Evolutionary conservation across 257 asterid genomes (phyloP).

Genomic region (Scutellaria barbata): DNA sequence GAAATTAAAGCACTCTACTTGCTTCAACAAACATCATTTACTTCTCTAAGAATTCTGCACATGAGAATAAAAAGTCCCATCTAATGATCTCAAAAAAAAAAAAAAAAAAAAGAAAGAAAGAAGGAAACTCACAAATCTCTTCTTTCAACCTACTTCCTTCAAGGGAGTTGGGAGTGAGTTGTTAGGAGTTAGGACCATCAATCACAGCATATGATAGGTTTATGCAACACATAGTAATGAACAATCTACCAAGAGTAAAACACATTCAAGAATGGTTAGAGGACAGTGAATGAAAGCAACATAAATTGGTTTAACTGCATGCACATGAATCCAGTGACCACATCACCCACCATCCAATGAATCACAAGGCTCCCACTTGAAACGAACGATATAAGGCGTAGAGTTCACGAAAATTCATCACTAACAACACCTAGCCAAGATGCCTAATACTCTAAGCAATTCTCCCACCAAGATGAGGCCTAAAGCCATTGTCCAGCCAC

Average conservation of each 20-base stretch:
- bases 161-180: slow-evolving; percentile 18
- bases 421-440: slow-evolving; percentile 24
- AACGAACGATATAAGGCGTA: slow-evolving; percentile 37
- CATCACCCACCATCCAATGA: slow-evolving; percentile 38
- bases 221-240: slow-evolving; percentile 20
- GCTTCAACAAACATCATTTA: slow-evolving; percentile 30
- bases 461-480: slow-evolving; percentile 46
- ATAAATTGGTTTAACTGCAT: slow-evolving; percentile 51
- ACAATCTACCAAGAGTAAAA: slow-evolving; percentile 32
- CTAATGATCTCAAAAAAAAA: neutral
- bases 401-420: slow-evolving; percentile 22
- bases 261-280: slow-evolving; percentile 40
- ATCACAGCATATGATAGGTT: slow-evolving; percentile 20
- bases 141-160: slow-evolving; percentile 20
- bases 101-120: too few species aligned
- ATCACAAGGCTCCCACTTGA: slow-evolving; percentile 31
- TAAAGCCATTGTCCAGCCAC: slow-evolving; percentile 38
- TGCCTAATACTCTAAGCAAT: slow-evolving; percentile 39
- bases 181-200: slow-evolving; percentile 26
- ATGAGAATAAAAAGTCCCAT: slow-evolving; percentile 11
- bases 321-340: slow-evolving; percentile 69
- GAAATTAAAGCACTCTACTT: slow-evolving; percentile 20
- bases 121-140: too few species aligned
- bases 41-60: slow-evolving; percentile 15
- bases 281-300: slow-evolving; percentile 38